Evolutionary conservation across 2,329 filamentous ascomycete genomes (phyloP).

Genomic region (Phyllosticta citribraziliensis): DNA sequence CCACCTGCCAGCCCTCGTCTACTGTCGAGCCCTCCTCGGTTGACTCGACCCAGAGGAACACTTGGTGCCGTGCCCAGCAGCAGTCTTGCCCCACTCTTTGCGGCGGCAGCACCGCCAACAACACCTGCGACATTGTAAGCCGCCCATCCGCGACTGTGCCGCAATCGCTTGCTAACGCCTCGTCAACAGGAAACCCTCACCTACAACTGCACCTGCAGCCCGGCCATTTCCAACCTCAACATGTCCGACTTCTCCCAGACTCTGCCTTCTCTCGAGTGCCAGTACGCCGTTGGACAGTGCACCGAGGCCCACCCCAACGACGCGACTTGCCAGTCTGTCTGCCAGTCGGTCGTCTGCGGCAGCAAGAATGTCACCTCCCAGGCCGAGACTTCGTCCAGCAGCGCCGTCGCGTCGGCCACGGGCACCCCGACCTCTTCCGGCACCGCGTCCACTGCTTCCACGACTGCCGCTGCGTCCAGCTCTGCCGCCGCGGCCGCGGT

Average conservation of each 20-base stretch:
- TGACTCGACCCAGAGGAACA: slow-evolving; percentile 23
- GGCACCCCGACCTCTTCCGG: slow-evolving; percentile 10
- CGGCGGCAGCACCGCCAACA: slow-evolving; percentile 38
- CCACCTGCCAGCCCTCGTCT: background rate
- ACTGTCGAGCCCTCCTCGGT: slow-evolving; percentile 28
- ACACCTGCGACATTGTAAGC: slow-evolving; percentile 50
- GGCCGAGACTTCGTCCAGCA: slow-evolving; percentile 12
- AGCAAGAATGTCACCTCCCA: slow-evolving; percentile 17
- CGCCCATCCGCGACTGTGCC: background rate
- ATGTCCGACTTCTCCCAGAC: slow-evolving; percentile 47
- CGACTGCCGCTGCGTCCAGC: slow-evolving; percentile 23
- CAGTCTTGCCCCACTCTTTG: slow-evolving; percentile 54
- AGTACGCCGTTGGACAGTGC: slow-evolving; percentile 28
- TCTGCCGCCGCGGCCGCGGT: slow-evolving; percentile 32
- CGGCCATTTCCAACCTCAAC: slow-evolving; percentile 44
- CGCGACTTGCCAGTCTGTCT: slow-evolving; percentile 31
- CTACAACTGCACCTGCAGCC: slow-evolving; percentile 47
- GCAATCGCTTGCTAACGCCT: slow-evolving; percentile 15
- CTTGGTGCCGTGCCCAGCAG: slow-evolving; percentile 50
- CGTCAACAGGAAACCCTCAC: slow-evolving; percentile 37
- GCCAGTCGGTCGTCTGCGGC: slow-evolving; percentile 45
- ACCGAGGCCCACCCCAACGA: slow-evolving; percentile 37
- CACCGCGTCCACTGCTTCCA: slow-evolving; percentile 17
- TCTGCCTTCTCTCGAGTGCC: slow-evolving; percentile 34
- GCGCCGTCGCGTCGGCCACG: slow-evolving; percentile 17